Conservation (phyloP, 148 eudicot species). For the Dianthus caryophyllus region DNA sequence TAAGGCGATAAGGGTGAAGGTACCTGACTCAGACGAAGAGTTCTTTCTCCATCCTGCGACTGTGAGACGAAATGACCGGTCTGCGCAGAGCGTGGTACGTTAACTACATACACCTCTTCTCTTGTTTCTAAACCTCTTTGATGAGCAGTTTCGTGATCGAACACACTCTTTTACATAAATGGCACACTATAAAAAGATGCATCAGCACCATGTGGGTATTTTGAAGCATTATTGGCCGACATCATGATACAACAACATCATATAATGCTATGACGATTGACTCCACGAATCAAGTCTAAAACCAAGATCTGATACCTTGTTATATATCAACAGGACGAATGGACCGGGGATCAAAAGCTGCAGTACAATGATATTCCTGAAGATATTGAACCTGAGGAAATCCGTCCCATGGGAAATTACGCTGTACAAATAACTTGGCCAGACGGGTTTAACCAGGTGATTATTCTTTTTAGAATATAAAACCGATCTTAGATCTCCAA, state of each 20-base stretch:
- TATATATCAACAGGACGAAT: slow-evolving; percentile 70
- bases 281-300: too few species aligned
- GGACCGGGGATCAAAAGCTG: slow-evolving; percentile 94
- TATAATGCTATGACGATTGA: too few species aligned
- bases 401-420: slow-evolving; percentile 95
- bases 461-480: neutral
- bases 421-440: slow-evolving; percentile 98
- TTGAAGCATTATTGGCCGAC: too few species aligned
- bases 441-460: slow-evolving; percentile 95
- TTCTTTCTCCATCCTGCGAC: slow-evolving; percentile 94
- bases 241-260: too few species aligned
- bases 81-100: slow-evolving; percentile 99
- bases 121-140: neutral
- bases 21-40: slow-evolving; percentile 89
- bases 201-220: too few species aligned
- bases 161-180: too few species aligned
- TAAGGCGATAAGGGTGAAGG: slow-evolving; percentile 92
- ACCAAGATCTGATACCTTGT: too few species aligned
- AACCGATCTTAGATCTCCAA: too few species aligned
- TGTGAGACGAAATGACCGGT: slow-evolving; percentile 92
- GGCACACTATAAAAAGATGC: too few species aligned
- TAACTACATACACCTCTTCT: neutral
- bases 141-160: neutral
- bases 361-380: slow-evolving; percentile 75
- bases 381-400: slow-evolving; percentile 96